These are phyloP conservation scores for Paxillus ammoniavirescens DNA, from an alignment of 768 basidiomycete genomes.

Conservation along the genomic window DNA sequence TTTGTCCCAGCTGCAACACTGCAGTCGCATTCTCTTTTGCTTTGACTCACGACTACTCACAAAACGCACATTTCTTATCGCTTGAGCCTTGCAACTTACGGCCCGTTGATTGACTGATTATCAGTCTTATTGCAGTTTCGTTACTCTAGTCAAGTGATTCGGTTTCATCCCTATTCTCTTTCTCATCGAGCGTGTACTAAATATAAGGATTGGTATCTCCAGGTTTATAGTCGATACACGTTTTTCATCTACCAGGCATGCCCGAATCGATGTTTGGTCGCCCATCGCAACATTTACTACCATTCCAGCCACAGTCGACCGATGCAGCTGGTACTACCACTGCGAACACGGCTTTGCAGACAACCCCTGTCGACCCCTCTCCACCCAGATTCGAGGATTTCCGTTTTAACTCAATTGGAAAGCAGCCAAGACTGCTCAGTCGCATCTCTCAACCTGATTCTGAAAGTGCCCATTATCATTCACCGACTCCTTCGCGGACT, in stretches of 20 bases:
- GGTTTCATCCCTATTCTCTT: not conserved
- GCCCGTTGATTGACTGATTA: no score
- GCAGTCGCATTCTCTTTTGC: no score
- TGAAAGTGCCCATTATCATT: constrained; percentile 24
- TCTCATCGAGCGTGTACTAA: constrained; percentile 10
- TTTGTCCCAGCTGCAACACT: no score
- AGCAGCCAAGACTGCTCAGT: constrained; percentile 49
- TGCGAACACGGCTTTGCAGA: not conserved
- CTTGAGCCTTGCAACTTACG: not conserved
- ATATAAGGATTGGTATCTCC: constrained; percentile 9
- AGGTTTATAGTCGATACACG: constrained; percentile 4
- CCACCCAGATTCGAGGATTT: constrained; percentile 38
- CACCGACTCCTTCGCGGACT: constrained; percentile 22
- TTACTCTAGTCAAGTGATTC: constrained; percentile 14
- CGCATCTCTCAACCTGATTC: constrained; percentile 43
- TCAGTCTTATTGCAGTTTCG: not conserved
- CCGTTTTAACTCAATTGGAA: constrained; percentile 53
- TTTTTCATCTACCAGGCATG: constrained; percentile 14
- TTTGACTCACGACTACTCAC: no score
- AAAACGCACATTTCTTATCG: no score
- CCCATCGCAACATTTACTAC: constrained; percentile 25
- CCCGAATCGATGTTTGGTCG: constrained; percentile 29
- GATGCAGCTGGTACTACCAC: not conserved
- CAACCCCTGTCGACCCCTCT: constrained; percentile 10
- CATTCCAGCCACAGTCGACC: constrained; percentile 4